Conservation (phyloP, 768 basidiomycete genomes). For the Asterophora parasitica region DNA sequence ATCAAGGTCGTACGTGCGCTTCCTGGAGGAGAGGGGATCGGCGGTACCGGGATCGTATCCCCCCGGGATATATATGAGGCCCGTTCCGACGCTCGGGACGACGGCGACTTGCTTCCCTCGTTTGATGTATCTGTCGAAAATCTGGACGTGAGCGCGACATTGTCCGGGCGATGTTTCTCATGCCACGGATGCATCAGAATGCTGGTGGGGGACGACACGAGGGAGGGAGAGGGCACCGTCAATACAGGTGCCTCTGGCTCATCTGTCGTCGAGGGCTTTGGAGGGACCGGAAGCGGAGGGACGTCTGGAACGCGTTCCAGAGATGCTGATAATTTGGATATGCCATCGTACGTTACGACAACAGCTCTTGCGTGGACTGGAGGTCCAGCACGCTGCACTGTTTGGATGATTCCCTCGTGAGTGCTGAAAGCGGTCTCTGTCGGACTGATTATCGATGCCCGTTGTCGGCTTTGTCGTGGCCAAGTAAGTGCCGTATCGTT, state of each 20-base stretch:
- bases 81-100: neutral
- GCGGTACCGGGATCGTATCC: conserved; percentile 11
- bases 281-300: neutral
- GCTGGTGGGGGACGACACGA: conserved; percentile 5
- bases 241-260: neutral
- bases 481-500: neutral
- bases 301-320: neutral
- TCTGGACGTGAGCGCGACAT: neutral
- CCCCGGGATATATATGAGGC: conserved; percentile 7
- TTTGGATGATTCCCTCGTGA: conserved; percentile 5
- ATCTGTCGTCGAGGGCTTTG: neutral
- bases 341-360: neutral
- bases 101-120: conserved; percentile 1
- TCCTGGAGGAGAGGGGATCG: conserved; percentile 3
- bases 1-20: conserved; percentile 8
- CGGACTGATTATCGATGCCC: neutral
- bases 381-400: neutral
- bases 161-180: conserved; percentile 1
- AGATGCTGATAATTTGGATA: neutral
- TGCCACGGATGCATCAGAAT: conserved; percentile 16
- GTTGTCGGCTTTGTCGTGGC: neutral
- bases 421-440: neutral
- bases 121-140: conserved; percentile 3
- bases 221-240: neutral
- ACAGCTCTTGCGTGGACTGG: neutral